These are phyloP conservation scores for Botryosphaeria dothidea DNA, from an alignment of 2,329 filamentous ascomycete genomes.

Conservation along the genomic window DNA sequence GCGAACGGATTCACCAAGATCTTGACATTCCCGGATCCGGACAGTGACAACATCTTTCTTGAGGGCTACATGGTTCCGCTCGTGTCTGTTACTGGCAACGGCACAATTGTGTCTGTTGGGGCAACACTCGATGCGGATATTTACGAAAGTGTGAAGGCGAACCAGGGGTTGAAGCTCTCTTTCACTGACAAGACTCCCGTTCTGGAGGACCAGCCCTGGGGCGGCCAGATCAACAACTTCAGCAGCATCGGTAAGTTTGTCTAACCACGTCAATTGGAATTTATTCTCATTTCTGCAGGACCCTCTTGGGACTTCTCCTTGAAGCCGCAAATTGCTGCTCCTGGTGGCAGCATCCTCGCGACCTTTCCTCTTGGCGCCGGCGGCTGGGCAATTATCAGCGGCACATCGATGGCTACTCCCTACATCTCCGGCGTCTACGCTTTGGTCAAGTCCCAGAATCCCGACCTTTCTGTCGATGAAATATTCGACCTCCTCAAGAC, in stretches of 20 bases:
- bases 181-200: not conserved
- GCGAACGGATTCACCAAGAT: not conserved
- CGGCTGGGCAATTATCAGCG: conserved; percentile 53
- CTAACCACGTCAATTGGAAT: too few relatives aligned
- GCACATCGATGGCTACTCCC: conserved; percentile 51
- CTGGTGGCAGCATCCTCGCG: conserved; percentile 60
- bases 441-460: conserved; percentile 13
- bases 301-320: conserved; percentile 60
- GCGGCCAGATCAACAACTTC: not conserved
- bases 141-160: not conserved
- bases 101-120: not conserved
- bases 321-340: conserved; percentile 58
- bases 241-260: not conserved
- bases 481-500: conserved; percentile 24
- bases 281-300: conserved; percentile 40
- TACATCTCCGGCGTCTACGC: conserved; percentile 25
- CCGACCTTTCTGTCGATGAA: conserved; percentile 19
- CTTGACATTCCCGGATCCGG: not conserved
- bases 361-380: conserved; percentile 51
- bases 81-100: not conserved
- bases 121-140: not conserved
- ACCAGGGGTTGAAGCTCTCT: not conserved
- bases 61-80: not conserved
- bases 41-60: not conserved
- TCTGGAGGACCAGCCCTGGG: not conserved